phyloP scores from a whole-genome alignment of 176 grass and related monocot species.

The Pharus latifolius region DNA sequence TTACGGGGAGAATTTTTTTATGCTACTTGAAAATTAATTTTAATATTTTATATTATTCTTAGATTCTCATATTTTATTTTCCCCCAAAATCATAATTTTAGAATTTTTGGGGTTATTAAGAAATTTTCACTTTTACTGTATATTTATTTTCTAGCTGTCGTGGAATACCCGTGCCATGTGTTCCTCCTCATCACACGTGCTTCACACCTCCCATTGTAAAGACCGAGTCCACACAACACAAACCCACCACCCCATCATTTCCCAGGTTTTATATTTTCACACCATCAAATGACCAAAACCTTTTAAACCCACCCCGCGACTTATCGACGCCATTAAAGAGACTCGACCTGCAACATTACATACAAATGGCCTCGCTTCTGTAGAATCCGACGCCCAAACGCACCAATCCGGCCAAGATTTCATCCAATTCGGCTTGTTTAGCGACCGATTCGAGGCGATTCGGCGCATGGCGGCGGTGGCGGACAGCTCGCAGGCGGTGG shows the following conservation, averaged over 20 bases:
- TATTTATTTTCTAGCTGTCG: too few species aligned
- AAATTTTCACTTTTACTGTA: too few species aligned
- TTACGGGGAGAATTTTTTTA: too few species aligned
- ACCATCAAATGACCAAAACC: constrained; percentile 33
- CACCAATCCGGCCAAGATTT: constrained; percentile 11
- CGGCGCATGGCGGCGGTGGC: constrained; percentile 63
- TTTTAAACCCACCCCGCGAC: constrained; percentile 24
- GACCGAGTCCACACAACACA: background rate
- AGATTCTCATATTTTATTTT: too few species aligned
- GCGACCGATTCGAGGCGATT: background rate
- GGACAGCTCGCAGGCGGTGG: constrained; percentile 26
- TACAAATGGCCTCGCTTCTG: background rate
- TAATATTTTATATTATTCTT: too few species aligned
- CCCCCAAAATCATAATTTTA: too few species aligned
- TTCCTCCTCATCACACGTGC: too few species aligned
- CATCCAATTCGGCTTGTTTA: background rate
- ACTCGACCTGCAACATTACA: too few species aligned
- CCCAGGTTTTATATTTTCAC: background rate
- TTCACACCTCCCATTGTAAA: constrained; percentile 7
- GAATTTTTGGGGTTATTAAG: too few species aligned
- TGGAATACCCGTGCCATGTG: too few species aligned
- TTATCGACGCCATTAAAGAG: constrained; percentile 44
- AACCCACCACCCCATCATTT: background rate
- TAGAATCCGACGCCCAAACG: constrained; percentile 3
- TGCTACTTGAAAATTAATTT: too few species aligned